Evolutionary conservation across 345 rosid species (phyloP), one percentile per base, ranked within the genome.

Genomic region (Trapa bicornis): DNA sequence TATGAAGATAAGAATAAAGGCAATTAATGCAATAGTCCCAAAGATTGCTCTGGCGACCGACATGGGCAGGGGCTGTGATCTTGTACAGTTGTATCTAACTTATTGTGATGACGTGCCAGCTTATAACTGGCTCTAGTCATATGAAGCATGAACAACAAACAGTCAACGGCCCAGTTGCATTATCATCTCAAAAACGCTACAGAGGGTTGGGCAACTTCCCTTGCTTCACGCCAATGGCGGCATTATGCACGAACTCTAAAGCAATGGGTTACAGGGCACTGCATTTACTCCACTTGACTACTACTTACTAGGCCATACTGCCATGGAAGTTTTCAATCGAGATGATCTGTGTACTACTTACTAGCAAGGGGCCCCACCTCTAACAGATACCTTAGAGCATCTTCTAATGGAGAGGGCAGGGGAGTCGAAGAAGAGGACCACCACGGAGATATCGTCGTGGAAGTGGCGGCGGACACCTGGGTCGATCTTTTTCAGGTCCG

Each of bases 401-500:
- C 71, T 89, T 15, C 38, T 32, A 15, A 10, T 38, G 5, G 32
- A 58, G 1, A 81, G 65, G 71, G 74, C 82, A n/a, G 97, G 32
- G 33, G 63, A 77, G 78, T 89, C 91, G 8, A 92, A 86, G 75
- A 88, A 92, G 79, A 89, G 77, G 4, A 92, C 91, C 0, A 86
- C 70, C 70, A 90, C 97, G 2, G 98, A 89, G 63, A 86, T 90
- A 79, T 92, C 98, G 54, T 92, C 98, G 53, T 92, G 98, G 89
- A 92, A 92, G 85, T 87, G 93, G 17, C 98, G 76, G 12, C 98
- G 75, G 4, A 92, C 96, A 0, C 96, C 96, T 3, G 96, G 88
- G 78, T 92, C 96, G 3, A 92, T 92, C 88, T 85, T 88, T 78
- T 92, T 92, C 79, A 92, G 75, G 85, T 92, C 98, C 0, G 98